Evolutionary conservation across 441 rosid species (phyloP), one percentile per base, ranked within the genome.

Genomic region (Pelargonium australe): DNA sequence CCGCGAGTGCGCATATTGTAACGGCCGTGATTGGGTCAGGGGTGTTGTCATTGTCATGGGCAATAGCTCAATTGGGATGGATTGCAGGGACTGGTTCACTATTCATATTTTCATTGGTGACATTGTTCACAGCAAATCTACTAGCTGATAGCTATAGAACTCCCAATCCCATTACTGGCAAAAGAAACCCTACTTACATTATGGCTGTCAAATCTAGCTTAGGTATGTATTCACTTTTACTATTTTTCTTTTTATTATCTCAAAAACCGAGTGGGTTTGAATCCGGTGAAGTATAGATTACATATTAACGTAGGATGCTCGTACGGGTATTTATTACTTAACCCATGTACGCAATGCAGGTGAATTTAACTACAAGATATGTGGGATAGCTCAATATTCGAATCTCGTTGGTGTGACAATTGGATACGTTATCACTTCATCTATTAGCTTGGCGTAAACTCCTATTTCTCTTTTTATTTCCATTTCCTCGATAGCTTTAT

Each of bases 401-500:
- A 92, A 87, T 78, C 78, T 92, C 7, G 20, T 89, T 20, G 98
- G 98, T 34, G 64, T 86, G 57, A 86, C 92, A 0, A 63, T 92
- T 51, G 96, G 98, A 37, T 92, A 92, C 78, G 89, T 94, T 13
- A 92, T 92, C 72, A 92, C 98, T 44, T 91, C 92, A 7, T 90
- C 96, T 19, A 90, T 92, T 43, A 92, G 98, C 77, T 86, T 92
- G 88, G 96, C 87, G 98, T 92, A 84, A 86, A 95, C 45, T 41
- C 45, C 9, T 77, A 0, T 63, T 40, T 20, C 45, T 41, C 45
- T 20, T 41, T 41, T 5, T 6, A 41, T 41, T 41, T 41, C 10
- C 10, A 0, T 41, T 41, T 1, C 1, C 10, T 9, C 13, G 2
- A 3, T 11, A 8, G 16, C 0, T n/a, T 49, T 20, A 20, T 20